These are phyloP conservation scores for Viola odorata DNA, from an alignment of 345 rosid species.

Conservation along the genomic window DNA sequence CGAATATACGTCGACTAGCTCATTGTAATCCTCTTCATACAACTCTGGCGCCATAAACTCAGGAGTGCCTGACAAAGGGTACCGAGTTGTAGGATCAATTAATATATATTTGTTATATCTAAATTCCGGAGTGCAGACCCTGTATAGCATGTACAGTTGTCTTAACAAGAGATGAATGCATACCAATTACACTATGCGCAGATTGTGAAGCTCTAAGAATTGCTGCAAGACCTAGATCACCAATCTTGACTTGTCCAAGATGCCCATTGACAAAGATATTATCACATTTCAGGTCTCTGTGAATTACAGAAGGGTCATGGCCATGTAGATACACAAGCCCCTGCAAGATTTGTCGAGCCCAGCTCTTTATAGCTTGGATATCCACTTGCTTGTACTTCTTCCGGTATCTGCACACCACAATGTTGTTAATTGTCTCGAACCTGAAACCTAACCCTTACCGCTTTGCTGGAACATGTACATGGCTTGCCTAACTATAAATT, in stretches of 20 bases:
- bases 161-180: background rate
- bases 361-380: conserved; percentile 22
- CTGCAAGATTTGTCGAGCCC: conserved; percentile 27
- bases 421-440: background rate
- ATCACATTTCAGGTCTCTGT: conserved; percentile 31
- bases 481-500: too few relatives aligned
- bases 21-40: conserved; percentile 31
- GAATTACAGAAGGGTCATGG: conserved; percentile 31
- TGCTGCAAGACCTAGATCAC: conserved; percentile 33
- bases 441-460: too few relatives aligned
- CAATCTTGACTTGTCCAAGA: conserved; percentile 34
- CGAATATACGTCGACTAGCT: conserved; percentile 32
- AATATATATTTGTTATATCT: background rate
- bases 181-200: conserved; percentile 31
- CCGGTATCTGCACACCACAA: conserved; percentile 12
- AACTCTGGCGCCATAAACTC: conserved; percentile 35
- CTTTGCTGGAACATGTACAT: too few relatives aligned
- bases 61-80: conserved; percentile 19
- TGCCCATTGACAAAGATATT: conserved; percentile 33
- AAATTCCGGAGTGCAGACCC: background rate
- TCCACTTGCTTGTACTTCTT: conserved; percentile 20
- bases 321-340: conserved; percentile 29
- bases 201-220: conserved; percentile 20
- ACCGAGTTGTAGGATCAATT: background rate
- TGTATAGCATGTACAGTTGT: background rate